These are phyloP conservation scores for Ambrosia trifida DNA, from an alignment of 129 eudicot species.

Conservation along the genomic window DNA sequence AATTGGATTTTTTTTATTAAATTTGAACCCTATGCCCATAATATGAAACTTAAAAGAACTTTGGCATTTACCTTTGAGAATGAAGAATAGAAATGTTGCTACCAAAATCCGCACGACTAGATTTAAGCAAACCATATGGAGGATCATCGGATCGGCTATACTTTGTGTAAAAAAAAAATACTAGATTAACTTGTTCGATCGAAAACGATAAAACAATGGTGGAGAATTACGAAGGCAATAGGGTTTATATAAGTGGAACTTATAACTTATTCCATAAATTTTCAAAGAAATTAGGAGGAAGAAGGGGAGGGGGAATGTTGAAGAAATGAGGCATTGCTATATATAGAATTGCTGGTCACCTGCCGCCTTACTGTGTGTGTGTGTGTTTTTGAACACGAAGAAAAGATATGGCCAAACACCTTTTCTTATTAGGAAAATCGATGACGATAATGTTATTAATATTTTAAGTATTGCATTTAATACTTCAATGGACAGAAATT, in stretches of 20 bases:
- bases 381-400: slow-evolving; percentile 8
- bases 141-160: background rate
- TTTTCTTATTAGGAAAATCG: background rate
- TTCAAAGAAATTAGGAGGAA: slow-evolving; percentile 21
- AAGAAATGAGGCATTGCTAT: slow-evolving; percentile 14
- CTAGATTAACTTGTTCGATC: background rate
- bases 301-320: slow-evolving; percentile 24
- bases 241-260: background rate
- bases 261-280: background rate
- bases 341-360: slow-evolving; percentile 1
- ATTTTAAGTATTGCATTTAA: background rate
- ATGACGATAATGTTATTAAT: slow-evolving; percentile 1
- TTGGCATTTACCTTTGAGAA: slow-evolving; percentile 16
- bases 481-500: background rate
- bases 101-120: background rate
- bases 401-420: slow-evolving; percentile 2
- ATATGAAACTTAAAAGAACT: background rate
- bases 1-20: too few species aligned
- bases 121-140: slow-evolving; percentile 26
- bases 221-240: background rate
- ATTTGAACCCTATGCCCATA: background rate
- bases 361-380: slow-evolving; percentile 16
- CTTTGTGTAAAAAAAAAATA: background rate
- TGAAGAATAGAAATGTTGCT: slow-evolving; percentile 3
- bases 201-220: background rate